These are phyloP conservation scores for Chlorella ohadii DNA, from an alignment of 139 green algal genomes.

Conservation along the genomic window DNA sequence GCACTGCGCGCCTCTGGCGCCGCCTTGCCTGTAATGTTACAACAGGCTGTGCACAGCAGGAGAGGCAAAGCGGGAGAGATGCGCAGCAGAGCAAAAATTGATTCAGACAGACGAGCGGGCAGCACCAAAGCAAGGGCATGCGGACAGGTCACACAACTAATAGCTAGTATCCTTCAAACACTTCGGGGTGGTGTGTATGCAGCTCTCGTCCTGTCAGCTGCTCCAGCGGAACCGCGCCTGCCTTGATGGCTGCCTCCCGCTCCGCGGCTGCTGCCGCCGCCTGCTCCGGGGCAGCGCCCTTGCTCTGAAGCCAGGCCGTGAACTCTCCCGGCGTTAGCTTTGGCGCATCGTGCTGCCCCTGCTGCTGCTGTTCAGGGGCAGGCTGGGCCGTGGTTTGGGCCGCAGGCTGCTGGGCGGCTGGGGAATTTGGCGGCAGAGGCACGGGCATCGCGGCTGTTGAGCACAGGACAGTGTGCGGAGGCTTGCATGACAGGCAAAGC, in stretches of 20 bases:
- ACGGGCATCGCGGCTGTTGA: not conserved
- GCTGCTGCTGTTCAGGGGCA: not conserved
- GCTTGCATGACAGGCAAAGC: too few species aligned
- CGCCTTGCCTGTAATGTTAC: too few species aligned
- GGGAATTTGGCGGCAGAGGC: not conserved
- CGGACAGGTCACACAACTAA: too few species aligned
- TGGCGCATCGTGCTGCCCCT: not conserved
- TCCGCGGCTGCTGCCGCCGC: not conserved
- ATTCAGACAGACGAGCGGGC: not conserved
- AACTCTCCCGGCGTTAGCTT: not conserved
- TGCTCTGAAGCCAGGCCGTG: not conserved
- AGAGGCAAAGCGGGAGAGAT: not conserved
- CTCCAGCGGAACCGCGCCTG: conserved; percentile 8
- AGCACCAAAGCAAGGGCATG: not conserved
- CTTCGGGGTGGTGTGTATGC: conserved; percentile 16
- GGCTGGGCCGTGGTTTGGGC: not conserved
- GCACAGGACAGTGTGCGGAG: too few species aligned
- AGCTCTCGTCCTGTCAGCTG: conserved; percentile 32
- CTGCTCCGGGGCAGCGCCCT: not conserved
- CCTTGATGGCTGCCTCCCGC: conserved; percentile 3
- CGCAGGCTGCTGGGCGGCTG: not conserved
- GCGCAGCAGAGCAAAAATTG: not conserved
- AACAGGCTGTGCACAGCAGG: not conserved
- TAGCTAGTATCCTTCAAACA: conserved; percentile 28
- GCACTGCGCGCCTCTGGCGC: too few species aligned